A percentile compares a stretch with the other conserved stretches of the same genome.
phyloP scores from a whole-genome alignment of 2,329 filamentous ascomycete species.

The Periconia sp. region DNA sequence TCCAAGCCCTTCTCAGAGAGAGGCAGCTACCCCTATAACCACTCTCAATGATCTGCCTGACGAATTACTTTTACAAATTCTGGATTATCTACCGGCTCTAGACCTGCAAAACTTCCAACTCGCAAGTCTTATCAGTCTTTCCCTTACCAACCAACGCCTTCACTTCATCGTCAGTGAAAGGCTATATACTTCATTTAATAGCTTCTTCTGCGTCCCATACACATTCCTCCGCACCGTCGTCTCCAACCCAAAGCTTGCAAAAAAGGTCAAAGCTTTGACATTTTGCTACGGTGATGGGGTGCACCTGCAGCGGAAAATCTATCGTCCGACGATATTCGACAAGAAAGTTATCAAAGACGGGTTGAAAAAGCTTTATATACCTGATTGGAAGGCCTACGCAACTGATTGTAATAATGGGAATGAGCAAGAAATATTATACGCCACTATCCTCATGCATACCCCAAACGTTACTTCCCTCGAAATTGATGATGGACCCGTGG shows the following conservation, averaged over 20 bases:
- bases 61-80: conserved; percentile 34
- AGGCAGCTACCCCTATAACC: background rate
- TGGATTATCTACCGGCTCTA: conserved; percentile 26
- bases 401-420: conserved; percentile 22
- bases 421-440: conserved; percentile 24
- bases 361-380: conserved; percentile 21
- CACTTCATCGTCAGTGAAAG: conserved; percentile 25
- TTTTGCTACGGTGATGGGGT: conserved; percentile 19
- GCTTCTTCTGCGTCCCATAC: conserved; percentile 30
- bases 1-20: background rate
- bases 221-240: conserved; percentile 35
- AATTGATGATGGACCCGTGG: conserved; percentile 17
- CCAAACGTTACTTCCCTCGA: conserved; percentile 26
- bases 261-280: conserved; percentile 20
- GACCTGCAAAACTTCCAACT: conserved; percentile 22
- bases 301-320: conserved; percentile 9
- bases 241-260: conserved; percentile 20
- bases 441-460: conserved; percentile 30
- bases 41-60: conserved; percentile 31
- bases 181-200: conserved; percentile 29
- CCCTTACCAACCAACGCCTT: conserved; percentile 27
- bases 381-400: conserved; percentile 34
- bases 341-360: conserved; percentile 35
- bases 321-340: conserved; percentile 27
- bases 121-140: conserved; percentile 25